Conservation (phyloP, 148 eudicot species). For the Heliamphora exappendiculata region DNA sequence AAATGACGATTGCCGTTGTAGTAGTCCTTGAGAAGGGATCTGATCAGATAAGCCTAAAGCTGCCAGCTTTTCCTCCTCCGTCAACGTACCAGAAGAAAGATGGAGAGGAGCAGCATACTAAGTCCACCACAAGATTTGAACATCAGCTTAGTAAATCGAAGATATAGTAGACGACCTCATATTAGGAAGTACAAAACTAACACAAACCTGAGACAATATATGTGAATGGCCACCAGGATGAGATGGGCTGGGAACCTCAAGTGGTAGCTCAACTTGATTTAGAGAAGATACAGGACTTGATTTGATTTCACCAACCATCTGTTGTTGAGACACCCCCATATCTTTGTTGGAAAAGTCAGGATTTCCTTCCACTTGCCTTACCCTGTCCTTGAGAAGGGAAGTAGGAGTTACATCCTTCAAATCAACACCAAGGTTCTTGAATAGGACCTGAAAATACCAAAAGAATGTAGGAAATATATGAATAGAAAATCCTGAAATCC, state of each 20-base stretch:
- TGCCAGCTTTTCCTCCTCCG: slow-evolving; percentile 72
- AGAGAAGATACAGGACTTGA: slow-evolving; percentile 38
- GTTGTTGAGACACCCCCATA: slow-evolving; percentile 45
- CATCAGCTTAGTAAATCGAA: background rate
- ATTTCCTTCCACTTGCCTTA: slow-evolving; percentile 74
- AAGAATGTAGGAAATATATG: background rate
- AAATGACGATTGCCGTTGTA: slow-evolving; percentile 60
- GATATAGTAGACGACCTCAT: background rate
- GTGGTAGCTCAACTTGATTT: slow-evolving; percentile 67
- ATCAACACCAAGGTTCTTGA: slow-evolving; percentile 76
- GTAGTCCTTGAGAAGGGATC: slow-evolving; percentile 66
- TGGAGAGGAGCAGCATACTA: slow-evolving; percentile 64
- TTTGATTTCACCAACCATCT: slow-evolving; percentile 45
- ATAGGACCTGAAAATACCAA: slow-evolving; percentile 59
- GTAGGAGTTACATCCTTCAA: slow-evolving; percentile 70
- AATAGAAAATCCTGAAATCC: slow-evolving; percentile 2
- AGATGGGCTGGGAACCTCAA: slow-evolving; percentile 54
- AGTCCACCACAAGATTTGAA: slow-evolving; percentile 12
- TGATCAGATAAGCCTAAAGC: slow-evolving; percentile 69
- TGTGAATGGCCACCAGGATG: slow-evolving; percentile 59
- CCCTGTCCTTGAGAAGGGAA: slow-evolving; percentile 71
- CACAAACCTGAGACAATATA: slow-evolving; percentile 59
- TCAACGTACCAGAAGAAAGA: slow-evolving; percentile 39
- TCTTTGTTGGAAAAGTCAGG: slow-evolving; percentile 96
- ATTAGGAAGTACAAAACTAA: background rate